Evolutionary conservation across 1,139 yeast species (phyloP), one percentile per base, ranked within the genome.

Genomic region (Debaryomycetaceae sp.): DNA sequence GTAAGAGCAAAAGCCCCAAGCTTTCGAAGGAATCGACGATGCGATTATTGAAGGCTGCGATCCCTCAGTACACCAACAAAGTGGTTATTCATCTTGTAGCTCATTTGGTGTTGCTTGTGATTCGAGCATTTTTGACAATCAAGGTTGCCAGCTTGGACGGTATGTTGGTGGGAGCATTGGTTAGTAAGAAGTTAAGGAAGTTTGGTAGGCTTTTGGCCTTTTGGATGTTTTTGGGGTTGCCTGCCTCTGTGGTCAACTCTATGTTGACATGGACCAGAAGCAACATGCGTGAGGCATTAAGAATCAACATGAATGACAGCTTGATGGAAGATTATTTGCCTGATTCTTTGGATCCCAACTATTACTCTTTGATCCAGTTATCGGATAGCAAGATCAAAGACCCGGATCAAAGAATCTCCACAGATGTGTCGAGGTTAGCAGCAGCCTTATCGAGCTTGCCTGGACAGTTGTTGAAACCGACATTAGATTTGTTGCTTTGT

Each of bases 101-200:
- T 0, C 96, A 91, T 62, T 64, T 90, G 6, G 62, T 72, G 0
- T 70, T 89, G 24, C 70, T 90, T 42, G 78, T 87, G 3, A 55
- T 78, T 5, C 76, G 96, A 52, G 95, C 97, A 0, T 64, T 84
- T 36, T 68, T 91, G 36, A 85, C 97, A 1, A 75, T 91, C 42
- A 83, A 84, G 57, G 95, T 90, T 22, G 97, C 97, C 4, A 81
- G 85, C 14, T 72, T 91, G 49, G 98, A 91, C 63, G 97, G 98
- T 55, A 74, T 76, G 57, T 70, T 91, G 44, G 97, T 91, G 5
- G 90, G 96, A 0, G 82, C 90, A 1, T 73, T 91, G 51, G 89
- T 91, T 33, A 78, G 85, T 37, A 89, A 86, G 50, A 75, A 77
- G 43, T 85, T 90, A 45, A 72, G 72, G 41, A 75, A 74, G 41